Conservation (phyloP, 1,284 basidiomycete species). For the Marasmius tenuissimus region DNA sequence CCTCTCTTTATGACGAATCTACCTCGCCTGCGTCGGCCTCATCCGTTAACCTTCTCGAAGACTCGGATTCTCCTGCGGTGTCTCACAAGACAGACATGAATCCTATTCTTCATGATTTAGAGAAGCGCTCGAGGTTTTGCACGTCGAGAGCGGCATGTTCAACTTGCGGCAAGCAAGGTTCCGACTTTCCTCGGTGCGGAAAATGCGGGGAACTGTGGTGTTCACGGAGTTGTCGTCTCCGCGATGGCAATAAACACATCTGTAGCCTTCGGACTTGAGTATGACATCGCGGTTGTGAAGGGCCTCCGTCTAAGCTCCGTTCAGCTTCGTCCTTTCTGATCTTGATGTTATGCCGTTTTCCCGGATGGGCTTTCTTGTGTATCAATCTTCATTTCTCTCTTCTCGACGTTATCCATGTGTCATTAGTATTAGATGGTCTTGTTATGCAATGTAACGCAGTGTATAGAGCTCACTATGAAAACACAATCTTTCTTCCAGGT, state of each 20-base stretch:
- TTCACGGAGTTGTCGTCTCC: constrained; percentile 63
- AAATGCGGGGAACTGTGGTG: constrained; percentile 69
- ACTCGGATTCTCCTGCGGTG: constrained; percentile 24
- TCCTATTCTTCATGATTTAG: constrained; percentile 53
- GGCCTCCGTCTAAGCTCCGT: background rate
- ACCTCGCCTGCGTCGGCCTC: constrained; percentile 20
- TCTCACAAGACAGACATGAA: constrained; percentile 34
- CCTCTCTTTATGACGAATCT: constrained; percentile 21
- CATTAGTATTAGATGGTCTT: background rate
- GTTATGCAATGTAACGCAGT: constrained; percentile 11
- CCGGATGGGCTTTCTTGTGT: background rate
- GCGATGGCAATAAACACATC: constrained; percentile 49
- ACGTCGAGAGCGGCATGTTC: constrained; percentile 42
- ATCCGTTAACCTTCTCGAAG: constrained; percentile 23
- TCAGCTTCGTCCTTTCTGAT: background rate
- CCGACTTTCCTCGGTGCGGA: constrained; percentile 65
- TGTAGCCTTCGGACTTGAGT: constrained; percentile 25
- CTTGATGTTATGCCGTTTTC: background rate
- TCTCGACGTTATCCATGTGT: background rate
- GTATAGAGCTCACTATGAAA: constrained; percentile 33
- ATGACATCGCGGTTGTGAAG: background rate
- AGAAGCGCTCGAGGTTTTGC: constrained; percentile 56
- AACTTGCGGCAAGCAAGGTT: constrained; percentile 55
- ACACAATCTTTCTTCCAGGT: constrained; percentile 70
- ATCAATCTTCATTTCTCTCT: background rate